A percentile compares a stretch with the other conserved stretches of the same genome.
Evolutionary conservation across 148 eudicot species (phyloP).

Genomic region (Selenicereus undatus): DNA sequence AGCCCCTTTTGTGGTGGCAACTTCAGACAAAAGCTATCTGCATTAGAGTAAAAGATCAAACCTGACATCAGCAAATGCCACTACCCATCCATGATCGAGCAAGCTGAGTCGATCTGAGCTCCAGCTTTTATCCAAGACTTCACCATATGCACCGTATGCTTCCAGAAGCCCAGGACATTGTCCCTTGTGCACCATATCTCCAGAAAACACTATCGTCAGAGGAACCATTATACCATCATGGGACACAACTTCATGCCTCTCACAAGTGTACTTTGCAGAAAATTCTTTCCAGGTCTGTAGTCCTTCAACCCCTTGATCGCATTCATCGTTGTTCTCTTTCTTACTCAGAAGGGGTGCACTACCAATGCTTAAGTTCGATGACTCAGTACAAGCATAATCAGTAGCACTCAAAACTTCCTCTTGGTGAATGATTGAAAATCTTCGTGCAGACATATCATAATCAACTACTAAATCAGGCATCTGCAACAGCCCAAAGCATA

Average conservation of each 20-base stretch:
- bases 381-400: constrained; percentile 12
- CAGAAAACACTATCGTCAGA: constrained; percentile 66
- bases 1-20: background rate
- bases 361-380: constrained; percentile 15
- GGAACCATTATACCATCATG: constrained; percentile 72
- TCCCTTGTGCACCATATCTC: constrained; percentile 33
- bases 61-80: constrained; percentile 99
- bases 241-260: constrained; percentile 61
- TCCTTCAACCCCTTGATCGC: constrained; percentile 24
- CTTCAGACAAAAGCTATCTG: background rate
- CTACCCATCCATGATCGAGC: constrained; percentile 94
- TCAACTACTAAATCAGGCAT: constrained; percentile 85
- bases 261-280: constrained; percentile 57
- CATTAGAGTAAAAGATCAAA: constrained; percentile 26
- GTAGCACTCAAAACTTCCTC: constrained; percentile 60
- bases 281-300: constrained; percentile 42
- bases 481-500: constrained; percentile 40
- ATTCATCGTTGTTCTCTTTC: constrained; percentile 18
- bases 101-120: constrained; percentile 82
- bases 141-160: constrained; percentile 97
- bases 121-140: constrained; percentile 82
- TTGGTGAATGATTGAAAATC: constrained; percentile 64
- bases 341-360: constrained; percentile 20
- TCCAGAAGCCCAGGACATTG: constrained; percentile 78
- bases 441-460: constrained; percentile 63